A percentile compares a stretch with the other conserved stretches of the same genome.
Conservation (phyloP, 2,329 filamentous ascomycete species). For the Aspergillus arachidicola region DNA sequence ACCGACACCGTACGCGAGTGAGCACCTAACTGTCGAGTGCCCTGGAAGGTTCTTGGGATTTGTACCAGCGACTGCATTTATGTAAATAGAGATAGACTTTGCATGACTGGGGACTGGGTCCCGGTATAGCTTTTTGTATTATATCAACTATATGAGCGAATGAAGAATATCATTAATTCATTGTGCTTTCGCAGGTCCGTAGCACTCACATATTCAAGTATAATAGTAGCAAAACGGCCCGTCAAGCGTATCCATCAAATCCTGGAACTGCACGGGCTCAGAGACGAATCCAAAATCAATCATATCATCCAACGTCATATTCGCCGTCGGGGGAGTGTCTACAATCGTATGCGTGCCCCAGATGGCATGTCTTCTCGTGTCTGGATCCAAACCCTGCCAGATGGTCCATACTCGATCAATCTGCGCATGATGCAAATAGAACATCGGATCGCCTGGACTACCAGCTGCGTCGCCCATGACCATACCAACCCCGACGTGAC, state of each 20-base stretch:
- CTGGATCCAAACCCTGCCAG: conserved; percentile 11
- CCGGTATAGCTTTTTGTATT: not conserved
- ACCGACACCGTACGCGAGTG: not conserved
- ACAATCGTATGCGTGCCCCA: conserved; percentile 8
- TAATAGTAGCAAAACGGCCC: conserved; percentile 11
- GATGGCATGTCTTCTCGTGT: conserved; percentile 1
- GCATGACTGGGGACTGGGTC: not conserved
- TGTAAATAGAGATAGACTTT: not conserved
- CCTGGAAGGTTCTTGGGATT: not conserved
- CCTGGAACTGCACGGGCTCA: not conserved
- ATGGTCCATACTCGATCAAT: conserved; percentile 14
- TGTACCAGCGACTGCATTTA: not conserved
- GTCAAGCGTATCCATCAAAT: conserved; percentile 5
- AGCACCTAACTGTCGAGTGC: not conserved
- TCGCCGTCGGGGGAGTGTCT: not conserved
- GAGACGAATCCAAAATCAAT: conserved; percentile 8
- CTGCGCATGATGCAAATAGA: conserved; percentile 16
- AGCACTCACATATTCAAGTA: not conserved
- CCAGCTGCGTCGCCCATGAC: conserved; percentile 8
- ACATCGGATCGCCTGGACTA: conserved; percentile 12
- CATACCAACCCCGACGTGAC: conserved; percentile 6
- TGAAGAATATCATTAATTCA: not conserved
- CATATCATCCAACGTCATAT: conserved; percentile 12
- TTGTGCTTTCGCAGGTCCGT: not conserved
- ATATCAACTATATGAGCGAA: not conserved